Conservation (phyloP, 2,329 filamentous ascomycete genomes). For the Cladophialophora exuberans region DNA sequence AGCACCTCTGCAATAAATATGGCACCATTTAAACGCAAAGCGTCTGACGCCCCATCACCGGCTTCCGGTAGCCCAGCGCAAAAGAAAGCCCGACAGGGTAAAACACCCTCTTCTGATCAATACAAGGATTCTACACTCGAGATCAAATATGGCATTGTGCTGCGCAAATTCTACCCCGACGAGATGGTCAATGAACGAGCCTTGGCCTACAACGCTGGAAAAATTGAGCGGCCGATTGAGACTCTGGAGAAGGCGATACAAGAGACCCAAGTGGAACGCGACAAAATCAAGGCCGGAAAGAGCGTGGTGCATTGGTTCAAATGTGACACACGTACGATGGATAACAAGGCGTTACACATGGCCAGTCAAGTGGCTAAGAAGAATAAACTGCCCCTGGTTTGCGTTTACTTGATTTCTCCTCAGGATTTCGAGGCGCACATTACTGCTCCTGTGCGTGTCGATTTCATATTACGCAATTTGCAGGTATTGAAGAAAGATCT, state of each 20-base stretch:
- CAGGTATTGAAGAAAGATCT: constrained; percentile 68
- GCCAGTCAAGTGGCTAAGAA: constrained; percentile 70
- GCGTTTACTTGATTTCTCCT: constrained; percentile 78
- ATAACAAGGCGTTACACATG: constrained; percentile 72
- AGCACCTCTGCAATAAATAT: too few species aligned
- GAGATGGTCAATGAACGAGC: constrained; percentile 85
- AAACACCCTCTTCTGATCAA: neutral
- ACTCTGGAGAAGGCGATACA: constrained; percentile 63
- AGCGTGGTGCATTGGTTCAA: constrained; percentile 91
- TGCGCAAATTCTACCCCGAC: constrained; percentile 77
- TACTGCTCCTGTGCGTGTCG: constrained; percentile 71
- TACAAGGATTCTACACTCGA: constrained; percentile 31
- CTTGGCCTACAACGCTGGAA: constrained; percentile 70
- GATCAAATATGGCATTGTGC: constrained; percentile 64
- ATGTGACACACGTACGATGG: constrained; percentile 71
- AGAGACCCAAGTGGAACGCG: constrained; percentile 61
- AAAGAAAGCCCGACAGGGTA: constrained; percentile 10
- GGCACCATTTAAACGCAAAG: constrained; percentile 27
- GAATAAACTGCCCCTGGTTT: constrained; percentile 71
- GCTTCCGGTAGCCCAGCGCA: neutral
- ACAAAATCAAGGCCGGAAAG: constrained; percentile 56
- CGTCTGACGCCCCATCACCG: neutral
- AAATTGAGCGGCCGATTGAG: constrained; percentile 74
- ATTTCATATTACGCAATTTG: constrained; percentile 78
- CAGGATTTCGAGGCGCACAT: constrained; percentile 84